Evolutionary conservation across 345 rosid genomes (phyloP).

Genomic region (Rhodamnia argentea): DNA sequence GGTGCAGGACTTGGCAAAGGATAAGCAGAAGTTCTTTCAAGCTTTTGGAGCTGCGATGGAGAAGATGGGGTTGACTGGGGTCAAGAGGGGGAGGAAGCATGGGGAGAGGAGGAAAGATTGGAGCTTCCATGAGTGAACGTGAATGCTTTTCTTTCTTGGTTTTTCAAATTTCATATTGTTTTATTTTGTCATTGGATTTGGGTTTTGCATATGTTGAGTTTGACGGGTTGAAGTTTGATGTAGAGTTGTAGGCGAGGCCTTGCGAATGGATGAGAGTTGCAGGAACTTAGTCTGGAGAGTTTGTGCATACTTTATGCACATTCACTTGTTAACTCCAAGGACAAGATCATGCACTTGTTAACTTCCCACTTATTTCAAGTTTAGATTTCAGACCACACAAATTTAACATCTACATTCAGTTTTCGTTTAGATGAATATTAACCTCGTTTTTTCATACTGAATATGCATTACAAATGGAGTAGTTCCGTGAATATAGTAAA

Average conservation of each 20-base stretch:
- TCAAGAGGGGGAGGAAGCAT: slow-evolving; percentile 55
- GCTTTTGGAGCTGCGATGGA: slow-evolving; percentile 72
- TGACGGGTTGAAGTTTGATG: neutral
- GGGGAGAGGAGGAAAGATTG: slow-evolving; percentile 73
- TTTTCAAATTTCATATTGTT: neutral
- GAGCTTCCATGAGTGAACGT: slow-evolving; percentile 14
- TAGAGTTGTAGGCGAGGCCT: neutral
- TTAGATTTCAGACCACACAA: too few relatives aligned
- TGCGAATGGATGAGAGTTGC: neutral
- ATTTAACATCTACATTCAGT: too few relatives aligned
- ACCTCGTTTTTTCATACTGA: too few relatives aligned
- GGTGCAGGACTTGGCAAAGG: slow-evolving; percentile 37
- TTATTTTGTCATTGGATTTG: neutral
- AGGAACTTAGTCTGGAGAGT: neutral
- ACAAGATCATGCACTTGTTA: too few relatives aligned
- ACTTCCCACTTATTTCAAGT: neutral
- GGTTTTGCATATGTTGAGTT: neutral
- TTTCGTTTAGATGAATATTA: too few relatives aligned
- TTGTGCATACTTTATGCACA: neutral
- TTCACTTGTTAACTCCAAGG: neutral
- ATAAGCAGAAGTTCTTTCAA: slow-evolving; percentile 45
- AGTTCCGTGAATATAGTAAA: too few relatives aligned
- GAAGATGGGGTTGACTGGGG: slow-evolving; percentile 70
- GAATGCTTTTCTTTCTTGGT: neutral
- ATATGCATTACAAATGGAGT: too few relatives aligned